Base-by-base conservation (phyloP, 2,329 filamentous ascomycete genomes). In the Myrmaecium sp. region DNA sequence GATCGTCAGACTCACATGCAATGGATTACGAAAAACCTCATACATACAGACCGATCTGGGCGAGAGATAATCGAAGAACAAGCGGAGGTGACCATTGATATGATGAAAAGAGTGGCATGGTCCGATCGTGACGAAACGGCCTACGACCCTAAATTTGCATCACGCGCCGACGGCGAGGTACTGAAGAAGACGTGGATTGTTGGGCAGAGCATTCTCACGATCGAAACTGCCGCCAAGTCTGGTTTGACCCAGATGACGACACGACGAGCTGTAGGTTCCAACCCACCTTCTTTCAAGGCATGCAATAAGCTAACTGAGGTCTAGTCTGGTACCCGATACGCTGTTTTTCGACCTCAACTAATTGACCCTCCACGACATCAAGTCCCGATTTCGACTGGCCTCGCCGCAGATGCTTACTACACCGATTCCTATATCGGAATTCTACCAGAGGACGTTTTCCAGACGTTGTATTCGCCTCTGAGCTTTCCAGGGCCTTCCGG, bases 41-140 rank as follows among this genome's bases (percentile, higher is more conserved):
- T 69, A 6, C 84, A 86, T 39, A 75, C 67, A 6, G 81, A 93
- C 42, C 66, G 68, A 14, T 68, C 75, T 31, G 81, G 82, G 10
- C 70, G 68, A 21, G 72, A 81, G 29, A 69, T 66, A 25, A 68
- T 84, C 17, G 86, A 95, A 46, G 86, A 98, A 48, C 86, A 94
- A 50, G 86, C 83, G 4, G 68, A 92, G 38, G 83, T 92, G 17
- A 89, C 89, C 6, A 72, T 95, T 29, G 89, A 98, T 49, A 82
- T 95, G 51, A 84, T 94, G 76, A 82, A 89, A 46, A 67, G 83
- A 41, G 77, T 83, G 11, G 73, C 82, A 2, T 93, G 76, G 46
- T 81, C 82, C 0, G 81, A 93, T 46, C 67, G 81, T 17, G 79
- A 84, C 33, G 80, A 92, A 42, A 82, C 75, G 5, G 60, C 60